Evolutionary conservation across 169 alveolate species (phyloP).

Genomic region (Eimeria nieschulzi): DNA sequence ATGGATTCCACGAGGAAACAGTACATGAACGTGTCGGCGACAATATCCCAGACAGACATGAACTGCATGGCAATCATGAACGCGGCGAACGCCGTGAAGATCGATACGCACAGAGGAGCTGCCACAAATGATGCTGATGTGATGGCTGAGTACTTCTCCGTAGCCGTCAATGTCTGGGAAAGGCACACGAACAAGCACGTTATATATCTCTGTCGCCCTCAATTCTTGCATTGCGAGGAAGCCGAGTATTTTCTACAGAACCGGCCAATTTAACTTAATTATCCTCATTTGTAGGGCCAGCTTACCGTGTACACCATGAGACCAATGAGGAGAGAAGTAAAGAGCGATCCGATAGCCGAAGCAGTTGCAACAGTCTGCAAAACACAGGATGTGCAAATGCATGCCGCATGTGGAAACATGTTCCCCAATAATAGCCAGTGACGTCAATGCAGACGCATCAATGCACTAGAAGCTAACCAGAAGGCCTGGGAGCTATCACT

Average conservation of each 20-base stretch:
- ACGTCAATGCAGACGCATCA: too few species aligned
- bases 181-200: not conserved
- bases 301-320: constrained; percentile 68
- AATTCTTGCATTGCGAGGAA: not conserved
- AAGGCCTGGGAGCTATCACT: too few species aligned
- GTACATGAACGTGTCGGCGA: constrained; percentile 76
- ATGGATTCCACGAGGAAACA: constrained; percentile 73
- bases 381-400: too few species aligned
- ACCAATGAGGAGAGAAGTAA: constrained; percentile 65
- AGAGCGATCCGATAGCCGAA: constrained; percentile 61
- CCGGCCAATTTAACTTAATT: too few species aligned
- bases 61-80: constrained; percentile 44
- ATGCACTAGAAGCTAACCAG: too few species aligned
- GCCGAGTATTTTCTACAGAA: too few species aligned
- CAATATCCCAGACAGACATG: constrained; percentile 68
- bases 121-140: constrained; percentile 65
- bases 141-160: constrained; percentile 69
- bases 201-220: not conserved
- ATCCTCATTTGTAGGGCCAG: not conserved
- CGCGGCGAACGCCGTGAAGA: constrained; percentile 43
- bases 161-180: constrained; percentile 61
- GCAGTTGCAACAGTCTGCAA: constrained; percentile 28
- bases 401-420: too few species aligned
- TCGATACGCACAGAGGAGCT: constrained; percentile 74
- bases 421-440: too few species aligned